Base-by-base conservation (phyloP, 1,284 basidiomycete genomes). In the Omphalotus olearius region DNA sequence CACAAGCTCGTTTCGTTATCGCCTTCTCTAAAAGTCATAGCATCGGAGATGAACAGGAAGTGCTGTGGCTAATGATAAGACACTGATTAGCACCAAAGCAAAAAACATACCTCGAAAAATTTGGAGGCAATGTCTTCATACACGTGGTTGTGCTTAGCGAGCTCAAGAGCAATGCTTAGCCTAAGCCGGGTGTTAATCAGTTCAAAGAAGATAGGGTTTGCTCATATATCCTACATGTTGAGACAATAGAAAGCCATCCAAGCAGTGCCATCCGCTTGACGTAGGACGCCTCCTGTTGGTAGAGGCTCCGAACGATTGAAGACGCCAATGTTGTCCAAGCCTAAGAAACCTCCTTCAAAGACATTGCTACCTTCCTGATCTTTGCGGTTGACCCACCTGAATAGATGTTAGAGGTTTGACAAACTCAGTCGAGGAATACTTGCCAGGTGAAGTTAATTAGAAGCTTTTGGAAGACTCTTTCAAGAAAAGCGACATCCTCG, bases 61-160 rank as follows among this genome's bases (percentile, higher is more conserved):
- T 96, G 93, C 85, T 95, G 55, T 47, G 20, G 50, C 20, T 28
- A 37, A 46, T n/a, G n/a, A n/a, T 30, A 9, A 37, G 37, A 16
- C 38, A 2, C 36, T 33, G 6, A 25, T 3, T 44, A 20, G 11
- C 33, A 55, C 35, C 56, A 47, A 51, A 26, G 53, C 51, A 37
- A 41, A 52, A 49, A 54, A 63, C 71, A 50, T 62, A 90, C 88
- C 83, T 91, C 93, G 56, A 96, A 95, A 69, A 96, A 96, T 67
- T 99, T 98, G 55, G 93, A 97, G n/a, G 96, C 96, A 58, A 99
- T 99, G 67, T 99, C 96, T 71, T 99, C 96, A 66, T 99, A 99
- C 1, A 93, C 93, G 2, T 88, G 77, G 66, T 99, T 99, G 70
- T 98, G 94, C 73, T 98, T 98, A 47, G 96, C 96, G 35, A 99